Conservation (phyloP, 78 protist species). For the Bigelowiella natans region DNA sequence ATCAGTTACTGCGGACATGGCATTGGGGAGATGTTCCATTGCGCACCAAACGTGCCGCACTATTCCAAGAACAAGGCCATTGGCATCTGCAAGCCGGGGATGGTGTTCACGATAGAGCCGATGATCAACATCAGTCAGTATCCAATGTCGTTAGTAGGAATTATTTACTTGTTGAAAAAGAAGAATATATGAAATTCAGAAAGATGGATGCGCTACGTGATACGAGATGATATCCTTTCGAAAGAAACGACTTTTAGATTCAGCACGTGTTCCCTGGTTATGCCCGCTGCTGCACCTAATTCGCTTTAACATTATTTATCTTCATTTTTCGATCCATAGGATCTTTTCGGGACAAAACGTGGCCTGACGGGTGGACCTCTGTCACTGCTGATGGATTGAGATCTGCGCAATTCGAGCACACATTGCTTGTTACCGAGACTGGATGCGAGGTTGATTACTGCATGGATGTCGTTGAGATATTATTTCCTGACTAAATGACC, state of each 20-base stretch:
- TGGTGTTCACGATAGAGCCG: conserved; percentile 78
- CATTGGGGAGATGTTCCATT: conserved; percentile 69
- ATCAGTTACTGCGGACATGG: conserved; percentile 92
- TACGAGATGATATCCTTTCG: too few relatives aligned
- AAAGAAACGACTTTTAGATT: too few relatives aligned
- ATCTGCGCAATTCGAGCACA: conserved; percentile 96
- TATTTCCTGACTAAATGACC: too few relatives aligned
- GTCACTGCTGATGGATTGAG: conserved; percentile 35
- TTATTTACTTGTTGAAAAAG: too few relatives aligned
- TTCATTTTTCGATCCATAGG: too few relatives aligned
- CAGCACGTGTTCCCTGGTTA: too few relatives aligned
- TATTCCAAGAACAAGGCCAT: conserved; percentile 32
- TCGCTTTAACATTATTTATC: too few relatives aligned
- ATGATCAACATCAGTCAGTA: neutral
- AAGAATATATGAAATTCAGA: too few relatives aligned
- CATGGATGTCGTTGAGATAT: too few relatives aligned
- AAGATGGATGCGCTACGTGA: too few relatives aligned
- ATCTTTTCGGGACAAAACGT: conserved; percentile 28
- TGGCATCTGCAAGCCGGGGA: conserved; percentile 46
- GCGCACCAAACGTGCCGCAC: conserved; percentile 76
- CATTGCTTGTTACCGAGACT: conserved; percentile 62
- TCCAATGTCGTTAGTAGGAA: too few relatives aligned
- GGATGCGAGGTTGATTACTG: neutral
- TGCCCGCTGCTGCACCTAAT: too few relatives aligned
- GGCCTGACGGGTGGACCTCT: conserved; percentile 93